phyloP scores from a whole-genome alignment of 352 stramenopile species.

The Phytophthora ohioensis region DNA sequence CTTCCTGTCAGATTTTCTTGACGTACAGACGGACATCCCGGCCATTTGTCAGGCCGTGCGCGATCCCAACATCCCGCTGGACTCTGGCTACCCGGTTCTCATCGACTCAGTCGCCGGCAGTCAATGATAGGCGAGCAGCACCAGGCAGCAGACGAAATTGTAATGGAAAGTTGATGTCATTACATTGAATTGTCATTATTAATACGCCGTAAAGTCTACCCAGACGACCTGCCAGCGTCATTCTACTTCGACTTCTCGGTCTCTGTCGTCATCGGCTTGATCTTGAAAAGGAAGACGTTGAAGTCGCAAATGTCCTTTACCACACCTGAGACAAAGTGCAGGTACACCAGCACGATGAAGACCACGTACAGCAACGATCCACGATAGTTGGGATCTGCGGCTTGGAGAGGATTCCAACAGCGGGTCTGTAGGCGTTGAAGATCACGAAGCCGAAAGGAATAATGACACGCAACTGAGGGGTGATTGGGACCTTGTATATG shows the following conservation, averaged over 20 bases:
- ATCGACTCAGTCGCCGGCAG: slow-evolving; percentile 94
- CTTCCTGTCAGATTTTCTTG: slow-evolving; percentile 95
- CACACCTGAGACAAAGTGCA: slow-evolving; percentile 84
- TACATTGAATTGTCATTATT: too few relatives aligned
- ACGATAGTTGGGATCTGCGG: slow-evolving; percentile 72
- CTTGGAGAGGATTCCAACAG: slow-evolving; percentile 53
- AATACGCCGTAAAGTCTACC: neutral
- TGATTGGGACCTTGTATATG: slow-evolving; percentile 91
- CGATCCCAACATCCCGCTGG: slow-evolving; percentile 89
- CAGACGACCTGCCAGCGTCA: neutral
- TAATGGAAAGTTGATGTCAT: slow-evolving; percentile 8
- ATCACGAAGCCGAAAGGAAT: slow-evolving; percentile 81
- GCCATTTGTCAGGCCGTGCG: slow-evolving; percentile 94
- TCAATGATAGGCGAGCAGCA: slow-evolving; percentile 42
- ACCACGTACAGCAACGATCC: slow-evolving; percentile 71
- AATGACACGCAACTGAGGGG: slow-evolving; percentile 82
- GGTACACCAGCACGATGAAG: slow-evolving; percentile 78
- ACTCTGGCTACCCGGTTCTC: slow-evolving; percentile 96
- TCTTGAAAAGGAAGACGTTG: slow-evolving; percentile 88
- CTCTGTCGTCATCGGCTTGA: slow-evolving; percentile 48
- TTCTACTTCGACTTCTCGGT: slow-evolving; percentile 48
- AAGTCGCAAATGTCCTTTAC: slow-evolving; percentile 89
- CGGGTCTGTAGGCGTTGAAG: slow-evolving; percentile 74
- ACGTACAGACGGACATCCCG: slow-evolving; percentile 92
- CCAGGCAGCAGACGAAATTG: slow-evolving; percentile 20